Conservation (phyloP, 768 basidiomycete genomes). For the Mycena rebaudengoi region DNA sequence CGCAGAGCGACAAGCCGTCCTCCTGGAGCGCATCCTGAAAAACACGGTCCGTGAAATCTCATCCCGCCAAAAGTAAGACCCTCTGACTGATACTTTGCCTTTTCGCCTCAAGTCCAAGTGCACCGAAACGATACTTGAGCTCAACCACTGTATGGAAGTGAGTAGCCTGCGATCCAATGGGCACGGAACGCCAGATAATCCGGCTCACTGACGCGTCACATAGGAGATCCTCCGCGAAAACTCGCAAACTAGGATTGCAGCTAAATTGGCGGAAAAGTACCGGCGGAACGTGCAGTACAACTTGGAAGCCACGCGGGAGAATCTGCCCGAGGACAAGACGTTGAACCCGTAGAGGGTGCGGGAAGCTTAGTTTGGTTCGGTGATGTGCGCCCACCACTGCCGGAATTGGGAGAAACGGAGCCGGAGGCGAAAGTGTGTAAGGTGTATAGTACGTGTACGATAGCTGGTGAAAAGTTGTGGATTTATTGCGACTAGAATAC, state of each 20-base stretch:
- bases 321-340: slow-evolving; percentile 28
- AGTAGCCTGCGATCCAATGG: slow-evolving; percentile 28
- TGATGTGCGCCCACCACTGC: no score
- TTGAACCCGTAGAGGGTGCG: not conserved
- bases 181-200: not conserved
- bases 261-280: slow-evolving; percentile 88
- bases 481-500: slow-evolving; percentile 26
- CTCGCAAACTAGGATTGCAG: slow-evolving; percentile 77
- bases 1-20: slow-evolving; percentile 89
- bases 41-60: slow-evolving; percentile 70
- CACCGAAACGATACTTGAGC: slow-evolving; percentile 88
- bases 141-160: slow-evolving; percentile 90
- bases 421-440: no score
- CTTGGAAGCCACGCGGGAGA: slow-evolving; percentile 72
- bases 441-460: not conserved
- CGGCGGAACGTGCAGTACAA: slow-evolving; percentile 94
- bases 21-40: slow-evolving; percentile 90
- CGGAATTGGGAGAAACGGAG: no score
- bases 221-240: slow-evolving; percentile 87
- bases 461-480: not conserved
- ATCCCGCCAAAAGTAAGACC: not conserved
- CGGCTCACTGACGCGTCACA: not conserved
- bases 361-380: not conserved
- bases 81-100: slow-evolving; percentile 1
- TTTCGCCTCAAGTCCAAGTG: slow-evolving; percentile 78